A percentile compares a stretch with the other conserved stretches of the same genome.
These are phyloP conservation scores for Eucalyptus microcorys DNA, from an alignment of 345 rosid species.

Conservation along the genomic window DNA sequence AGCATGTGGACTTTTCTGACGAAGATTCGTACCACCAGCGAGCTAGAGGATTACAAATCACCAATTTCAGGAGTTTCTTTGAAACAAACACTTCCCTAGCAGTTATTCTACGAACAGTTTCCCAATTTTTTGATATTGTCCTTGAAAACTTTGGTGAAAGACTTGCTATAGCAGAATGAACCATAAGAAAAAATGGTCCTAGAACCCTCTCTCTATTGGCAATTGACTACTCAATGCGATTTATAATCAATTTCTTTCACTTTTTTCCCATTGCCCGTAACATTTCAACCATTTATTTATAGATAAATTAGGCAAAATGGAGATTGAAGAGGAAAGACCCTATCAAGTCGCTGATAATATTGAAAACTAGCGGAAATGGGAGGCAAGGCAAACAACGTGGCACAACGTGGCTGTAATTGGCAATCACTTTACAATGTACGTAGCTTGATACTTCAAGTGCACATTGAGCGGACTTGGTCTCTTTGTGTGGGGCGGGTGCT, in stretches of 20 bases:
- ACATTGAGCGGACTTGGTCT: background rate
- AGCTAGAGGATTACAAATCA: background rate
- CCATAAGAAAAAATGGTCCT: background rate
- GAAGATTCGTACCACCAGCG: background rate
- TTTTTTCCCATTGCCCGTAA: too few species aligned
- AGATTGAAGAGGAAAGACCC: too few species aligned
- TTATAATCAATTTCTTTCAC: too few species aligned
- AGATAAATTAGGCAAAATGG: too few species aligned
- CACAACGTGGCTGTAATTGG: background rate
- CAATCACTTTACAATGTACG: background rate
- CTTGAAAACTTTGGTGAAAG: background rate
- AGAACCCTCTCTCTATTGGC: background rate
- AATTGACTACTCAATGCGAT: background rate
- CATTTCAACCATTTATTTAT: too few species aligned
- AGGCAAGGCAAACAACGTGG: too few species aligned
- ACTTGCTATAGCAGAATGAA: background rate
- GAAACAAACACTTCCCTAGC: background rate
- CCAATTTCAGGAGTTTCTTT: background rate
- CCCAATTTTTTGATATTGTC: too few species aligned
- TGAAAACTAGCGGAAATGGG: too few species aligned
- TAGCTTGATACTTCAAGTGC: background rate
- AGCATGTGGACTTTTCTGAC: background rate
- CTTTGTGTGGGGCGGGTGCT: background rate
- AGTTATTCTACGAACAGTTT: background rate
- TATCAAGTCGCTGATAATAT: too few species aligned